These are phyloP conservation scores for Lasiodiplodia gonubiensis DNA, from an alignment of 2,329 filamentous ascomycete genomes.

Conservation along the genomic window DNA sequence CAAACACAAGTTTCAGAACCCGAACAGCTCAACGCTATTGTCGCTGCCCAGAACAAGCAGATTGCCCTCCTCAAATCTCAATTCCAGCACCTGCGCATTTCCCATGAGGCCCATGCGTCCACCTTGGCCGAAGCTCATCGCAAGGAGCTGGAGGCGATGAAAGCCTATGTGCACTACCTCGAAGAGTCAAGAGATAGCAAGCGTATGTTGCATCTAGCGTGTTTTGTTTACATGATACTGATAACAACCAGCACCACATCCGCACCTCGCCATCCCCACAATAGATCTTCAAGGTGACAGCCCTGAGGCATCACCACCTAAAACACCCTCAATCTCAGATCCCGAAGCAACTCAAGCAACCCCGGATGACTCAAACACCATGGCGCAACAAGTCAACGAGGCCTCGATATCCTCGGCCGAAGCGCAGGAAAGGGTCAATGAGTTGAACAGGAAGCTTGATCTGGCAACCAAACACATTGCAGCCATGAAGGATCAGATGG, in stretches of 20 bases:
- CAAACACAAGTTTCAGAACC: constrained; percentile 17
- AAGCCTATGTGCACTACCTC: constrained; percentile 45
- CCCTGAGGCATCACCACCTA: neutral
- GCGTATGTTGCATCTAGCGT: neutral
- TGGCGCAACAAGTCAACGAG: neutral
- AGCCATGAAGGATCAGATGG: constrained; percentile 24
- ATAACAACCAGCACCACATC: neutral
- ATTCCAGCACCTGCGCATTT: constrained; percentile 43
- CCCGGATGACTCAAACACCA: neutral
- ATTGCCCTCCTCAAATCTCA: constrained; percentile 44
- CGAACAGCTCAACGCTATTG: constrained; percentile 40
- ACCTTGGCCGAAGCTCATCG: constrained; percentile 47
- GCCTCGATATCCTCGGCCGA: constrained; percentile 3
- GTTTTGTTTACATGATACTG: neutral
- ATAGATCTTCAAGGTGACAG: neutral
- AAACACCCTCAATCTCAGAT: neutral
- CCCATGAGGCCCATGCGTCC: constrained; percentile 48
- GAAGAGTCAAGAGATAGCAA: constrained; percentile 39
- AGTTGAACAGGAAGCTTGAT: constrained; percentile 35
- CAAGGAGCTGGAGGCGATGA: constrained; percentile 47
- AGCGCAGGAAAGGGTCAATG: constrained; percentile 29
- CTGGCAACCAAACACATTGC: constrained; percentile 37
- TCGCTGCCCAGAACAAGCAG: constrained; percentile 40
- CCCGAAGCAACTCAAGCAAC: neutral
- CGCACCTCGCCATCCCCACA: neutral